These are phyloP conservation scores for Phialophora macrospora DNA, from an alignment of 2,329 filamentous ascomycete species.

Conservation along the genomic window DNA sequence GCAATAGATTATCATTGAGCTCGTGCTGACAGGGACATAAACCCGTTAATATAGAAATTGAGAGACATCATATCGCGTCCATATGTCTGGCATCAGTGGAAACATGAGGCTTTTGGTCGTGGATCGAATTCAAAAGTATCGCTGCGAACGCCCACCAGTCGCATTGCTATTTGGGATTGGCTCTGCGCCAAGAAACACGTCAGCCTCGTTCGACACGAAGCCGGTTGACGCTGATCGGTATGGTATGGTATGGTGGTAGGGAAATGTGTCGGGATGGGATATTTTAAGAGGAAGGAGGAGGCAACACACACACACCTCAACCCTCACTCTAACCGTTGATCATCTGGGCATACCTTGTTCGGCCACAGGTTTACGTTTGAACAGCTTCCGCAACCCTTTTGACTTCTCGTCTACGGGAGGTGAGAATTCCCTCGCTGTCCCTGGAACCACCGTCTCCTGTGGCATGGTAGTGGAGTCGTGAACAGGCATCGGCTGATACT, in stretches of 20 bases:
- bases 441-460: constrained; percentile 1
- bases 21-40: neutral
- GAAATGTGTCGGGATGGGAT: neutral
- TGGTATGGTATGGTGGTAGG: neutral
- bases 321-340: constrained; percentile 3
- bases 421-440: neutral
- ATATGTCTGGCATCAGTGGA: neutral
- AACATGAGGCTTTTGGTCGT: neutral
- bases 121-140: constrained; percentile 1
- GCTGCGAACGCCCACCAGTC: neutral
- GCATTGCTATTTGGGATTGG: neutral
- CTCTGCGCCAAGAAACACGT: neutral
- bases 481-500: constrained; percentile 1
- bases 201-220: neutral
- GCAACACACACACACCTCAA: constrained; percentile 12
- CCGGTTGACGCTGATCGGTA: neutral
- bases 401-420: constrained; percentile 15
- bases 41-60: neutral
- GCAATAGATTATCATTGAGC: neutral
- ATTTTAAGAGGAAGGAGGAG: neutral
- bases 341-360: constrained; percentile 32
- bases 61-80: neutral
- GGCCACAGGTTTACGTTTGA: constrained; percentile 37
- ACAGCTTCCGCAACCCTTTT: constrained; percentile 28
- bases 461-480: constrained; percentile 11